Evolutionary conservation across 495 filamentous ascomycete genomes (phyloP).

Genomic region (Tuber microsphaerosporum): DNA sequence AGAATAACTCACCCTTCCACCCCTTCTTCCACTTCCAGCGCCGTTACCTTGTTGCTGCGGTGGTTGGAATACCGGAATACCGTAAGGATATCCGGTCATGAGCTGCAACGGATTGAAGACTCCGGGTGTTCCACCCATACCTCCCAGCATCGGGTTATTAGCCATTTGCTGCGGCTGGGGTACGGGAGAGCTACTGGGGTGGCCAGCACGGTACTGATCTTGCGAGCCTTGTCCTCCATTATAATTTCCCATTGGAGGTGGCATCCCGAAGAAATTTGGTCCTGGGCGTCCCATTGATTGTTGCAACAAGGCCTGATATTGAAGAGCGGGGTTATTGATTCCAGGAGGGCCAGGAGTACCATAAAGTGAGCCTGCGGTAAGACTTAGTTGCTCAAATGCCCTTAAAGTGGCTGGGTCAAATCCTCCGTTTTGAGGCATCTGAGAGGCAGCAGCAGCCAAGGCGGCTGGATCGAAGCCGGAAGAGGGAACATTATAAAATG

Average conservation of each 20-base stretch:
- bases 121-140: constrained; percentile 36
- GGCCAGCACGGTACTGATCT: constrained; percentile 39
- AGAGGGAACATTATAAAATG: constrained; percentile 27
- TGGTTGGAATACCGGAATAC: constrained; percentile 35
- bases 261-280: constrained; percentile 37
- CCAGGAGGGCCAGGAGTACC: constrained; percentile 17
- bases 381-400: constrained; percentile 37
- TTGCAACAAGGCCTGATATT: constrained; percentile 40
- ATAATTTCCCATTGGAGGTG: constrained; percentile 33
- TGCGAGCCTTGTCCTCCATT: constrained; percentile 23
- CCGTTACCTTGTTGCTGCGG: constrained; percentile 36
- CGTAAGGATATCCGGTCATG: constrained; percentile 39
- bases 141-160: constrained; percentile 34
- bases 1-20: constrained; percentile 40
- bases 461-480: constrained; percentile 32
- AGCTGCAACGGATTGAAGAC: constrained; percentile 38
- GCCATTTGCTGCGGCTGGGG: constrained; percentile 36
- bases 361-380: constrained; percentile 33
- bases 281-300: constrained; percentile 37
- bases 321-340: constrained; percentile 34
- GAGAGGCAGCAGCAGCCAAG: constrained; percentile 25
- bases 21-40: constrained; percentile 29
- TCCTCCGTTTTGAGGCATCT: constrained; percentile 26
- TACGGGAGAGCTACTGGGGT: constrained; percentile 32
- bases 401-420: constrained; percentile 36